These are phyloP conservation scores for Raphanus sativus DNA, from an alignment of 345 rosid species.

Conservation along the genomic window DNA sequence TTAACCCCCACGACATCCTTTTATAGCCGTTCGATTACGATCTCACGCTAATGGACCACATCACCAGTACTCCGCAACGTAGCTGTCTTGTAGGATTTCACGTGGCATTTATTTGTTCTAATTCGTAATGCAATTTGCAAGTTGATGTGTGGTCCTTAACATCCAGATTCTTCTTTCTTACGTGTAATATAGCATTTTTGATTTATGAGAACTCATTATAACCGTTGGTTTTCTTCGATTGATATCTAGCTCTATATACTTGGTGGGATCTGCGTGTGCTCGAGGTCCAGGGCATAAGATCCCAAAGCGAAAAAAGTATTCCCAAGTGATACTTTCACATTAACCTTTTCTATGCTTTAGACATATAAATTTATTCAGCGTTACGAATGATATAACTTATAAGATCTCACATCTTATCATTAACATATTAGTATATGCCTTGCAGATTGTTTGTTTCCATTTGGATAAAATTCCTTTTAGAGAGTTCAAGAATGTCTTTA, in stretches of 20 bases:
- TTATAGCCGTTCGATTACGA: slow-evolving; percentile 23
- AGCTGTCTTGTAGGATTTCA: slow-evolving; percentile 42
- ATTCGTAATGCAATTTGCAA: slow-evolving; percentile 30
- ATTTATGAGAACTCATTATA: not conserved
- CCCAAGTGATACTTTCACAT: slow-evolving; percentile 19
- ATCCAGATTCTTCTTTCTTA: slow-evolving; percentile 36
- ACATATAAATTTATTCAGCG: slow-evolving; percentile 2
- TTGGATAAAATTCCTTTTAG: not conserved
- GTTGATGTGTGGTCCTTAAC: slow-evolving; percentile 31
- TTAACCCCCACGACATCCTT: slow-evolving; percentile 2
- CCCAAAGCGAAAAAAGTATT: slow-evolving; percentile 13
- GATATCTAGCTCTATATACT: not conserved
- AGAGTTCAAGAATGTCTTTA: slow-evolving; percentile 20
- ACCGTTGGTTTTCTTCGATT: slow-evolving; percentile 28
- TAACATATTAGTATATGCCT: not conserved
- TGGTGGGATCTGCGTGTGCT: slow-evolving; percentile 17
- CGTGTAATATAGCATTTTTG: slow-evolving; percentile 21
- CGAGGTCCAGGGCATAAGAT: slow-evolving; percentile 28
- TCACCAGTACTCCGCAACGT: slow-evolving; percentile 35
- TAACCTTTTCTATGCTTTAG: slow-evolving; percentile 19
- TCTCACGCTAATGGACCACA: slow-evolving; percentile 35
- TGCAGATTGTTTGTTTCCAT: not conserved
- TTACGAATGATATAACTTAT: not conserved
- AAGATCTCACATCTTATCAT: slow-evolving; percentile 21
- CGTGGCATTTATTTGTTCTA: slow-evolving; percentile 43